A percentile compares a stretch with the other conserved stretches of the same genome.
Evolutionary conservation across 2,329 filamentous ascomycete species (phyloP).

Genomic region (Claviceps citrina): DNA sequence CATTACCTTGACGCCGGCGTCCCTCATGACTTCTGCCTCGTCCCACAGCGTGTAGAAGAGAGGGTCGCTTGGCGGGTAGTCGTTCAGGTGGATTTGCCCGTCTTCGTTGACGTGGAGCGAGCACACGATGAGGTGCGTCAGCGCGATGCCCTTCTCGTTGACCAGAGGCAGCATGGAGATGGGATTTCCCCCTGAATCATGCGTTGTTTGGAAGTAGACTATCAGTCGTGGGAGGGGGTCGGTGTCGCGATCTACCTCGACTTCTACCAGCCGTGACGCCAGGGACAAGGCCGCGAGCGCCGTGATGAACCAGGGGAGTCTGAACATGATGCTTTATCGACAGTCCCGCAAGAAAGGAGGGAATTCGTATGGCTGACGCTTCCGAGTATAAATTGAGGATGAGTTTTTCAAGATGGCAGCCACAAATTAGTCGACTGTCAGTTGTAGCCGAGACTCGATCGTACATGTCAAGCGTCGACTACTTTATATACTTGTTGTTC

Average conservation of each 20-base stretch:
- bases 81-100: slow-evolving; percentile 58
- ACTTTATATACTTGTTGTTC: too few relatives aligned
- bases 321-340: background rate
- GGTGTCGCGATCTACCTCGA: background rate
- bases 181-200: slow-evolving; percentile 23
- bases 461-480: too few relatives aligned
- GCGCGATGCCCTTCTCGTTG: slow-evolving; percentile 24
- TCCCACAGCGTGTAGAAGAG: slow-evolving; percentile 60
- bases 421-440: too few relatives aligned
- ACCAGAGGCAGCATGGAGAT: slow-evolving; percentile 34
- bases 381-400: too few relatives aligned
- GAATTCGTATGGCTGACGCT: too few relatives aligned
- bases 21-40: slow-evolving; percentile 56
- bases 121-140: slow-evolving; percentile 68
- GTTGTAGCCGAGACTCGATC: too few relatives aligned
- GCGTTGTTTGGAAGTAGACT: slow-evolving; percentile 9
- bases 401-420: too few relatives aligned
- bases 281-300: background rate
- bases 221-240: background rate
- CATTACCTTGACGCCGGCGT: slow-evolving; percentile 57
- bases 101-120: slow-evolving; percentile 63
- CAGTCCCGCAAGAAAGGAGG: too few relatives aligned
- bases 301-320: background rate
- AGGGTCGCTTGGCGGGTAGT: slow-evolving; percentile 48
- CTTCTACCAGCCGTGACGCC: background rate